Percentiles rank a stretch among this genome's conserved stretches.
phyloP scores from a whole-genome alignment of 2,329 filamentous ascomycete genomes.

The Xylariaceae sp. region DNA sequence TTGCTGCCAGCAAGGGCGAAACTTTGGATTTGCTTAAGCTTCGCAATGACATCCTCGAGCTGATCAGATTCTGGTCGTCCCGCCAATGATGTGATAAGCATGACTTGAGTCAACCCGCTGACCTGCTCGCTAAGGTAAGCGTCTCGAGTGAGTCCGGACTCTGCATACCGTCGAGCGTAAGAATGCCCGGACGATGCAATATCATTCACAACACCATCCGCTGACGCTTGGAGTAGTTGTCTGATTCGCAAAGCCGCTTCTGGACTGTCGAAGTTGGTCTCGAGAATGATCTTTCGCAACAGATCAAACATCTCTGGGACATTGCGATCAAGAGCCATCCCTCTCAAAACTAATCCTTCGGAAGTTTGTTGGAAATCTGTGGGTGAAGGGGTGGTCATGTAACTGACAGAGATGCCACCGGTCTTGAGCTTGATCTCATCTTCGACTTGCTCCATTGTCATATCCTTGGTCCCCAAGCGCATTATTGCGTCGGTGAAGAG shows the following conservation, averaged over 20 bases:
- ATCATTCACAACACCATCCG: conserved; percentile 85
- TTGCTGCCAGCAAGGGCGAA: conserved; percentile 67
- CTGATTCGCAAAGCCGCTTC: conserved; percentile 78
- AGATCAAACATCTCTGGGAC: conserved; percentile 88
- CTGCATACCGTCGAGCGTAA: conserved; percentile 79
- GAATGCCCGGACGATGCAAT: conserved; percentile 88
- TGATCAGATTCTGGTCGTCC: conserved; percentile 65
- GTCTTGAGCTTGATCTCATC: conserved; percentile 96
- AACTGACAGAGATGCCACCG: conserved; percentile 79
- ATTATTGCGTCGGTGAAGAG: conserved; percentile 90
- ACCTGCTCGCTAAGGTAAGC: conserved; percentile 77
- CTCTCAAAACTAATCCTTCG: conserved; percentile 80
- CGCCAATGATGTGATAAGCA: conserved; percentile 75
- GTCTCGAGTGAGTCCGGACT: conserved; percentile 70
- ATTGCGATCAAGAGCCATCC: conserved; percentile 86
- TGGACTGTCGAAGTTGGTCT: conserved; percentile 84
- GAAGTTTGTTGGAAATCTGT: conserved; percentile 64
- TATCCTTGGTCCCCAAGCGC: conserved; percentile 82
- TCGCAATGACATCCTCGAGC: conserved; percentile 70
- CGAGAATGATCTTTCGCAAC: conserved; percentile 71
- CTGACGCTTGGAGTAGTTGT: conserved; percentile 79
- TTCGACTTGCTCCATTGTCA: conserved; percentile 91
- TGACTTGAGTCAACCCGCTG: conserved; percentile 85
- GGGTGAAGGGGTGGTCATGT: conserved; percentile 78
- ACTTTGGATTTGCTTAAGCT: conserved; percentile 80